phyloP scores from a whole-genome alignment of 345 rosid species.

The Murraya paniculata region DNA sequence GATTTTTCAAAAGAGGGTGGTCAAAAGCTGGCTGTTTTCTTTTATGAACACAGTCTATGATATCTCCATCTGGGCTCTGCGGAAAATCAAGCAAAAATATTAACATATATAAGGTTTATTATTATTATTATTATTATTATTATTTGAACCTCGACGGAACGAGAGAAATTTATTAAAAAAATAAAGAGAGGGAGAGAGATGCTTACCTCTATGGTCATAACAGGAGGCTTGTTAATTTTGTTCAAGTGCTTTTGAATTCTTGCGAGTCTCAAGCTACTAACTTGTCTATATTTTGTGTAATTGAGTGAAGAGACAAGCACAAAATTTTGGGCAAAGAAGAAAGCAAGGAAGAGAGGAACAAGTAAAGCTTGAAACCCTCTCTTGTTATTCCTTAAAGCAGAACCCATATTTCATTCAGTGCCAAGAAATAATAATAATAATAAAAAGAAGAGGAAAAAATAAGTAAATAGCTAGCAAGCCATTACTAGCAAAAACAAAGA shows the following conservation, averaged over 20 bases:
- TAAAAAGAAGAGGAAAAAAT: neutral
- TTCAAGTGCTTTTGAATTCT: constrained; percentile 80
- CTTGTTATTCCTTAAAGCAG: constrained; percentile 11
- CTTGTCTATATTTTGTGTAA: constrained; percentile 52
- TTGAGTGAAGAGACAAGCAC: constrained; percentile 38
- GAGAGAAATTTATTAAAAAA: neutral
- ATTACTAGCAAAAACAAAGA: constrained; percentile 26
- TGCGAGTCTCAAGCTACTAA: constrained; percentile 67
- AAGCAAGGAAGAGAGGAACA: constrained; percentile 23
- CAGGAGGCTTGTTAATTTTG: constrained; percentile 79
- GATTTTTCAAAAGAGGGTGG: constrained; percentile 87
- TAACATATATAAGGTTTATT: neutral
- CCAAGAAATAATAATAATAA: neutral
- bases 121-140: too few species aligned
- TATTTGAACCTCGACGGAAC: neutral
- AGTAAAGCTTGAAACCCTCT: constrained; percentile 17
- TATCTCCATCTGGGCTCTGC: constrained; percentile 88
- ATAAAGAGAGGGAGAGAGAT: neutral
- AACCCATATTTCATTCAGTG: constrained; percentile 49
- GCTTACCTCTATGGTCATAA: constrained; percentile 72
- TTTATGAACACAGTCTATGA: constrained; percentile 83
- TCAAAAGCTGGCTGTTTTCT: constrained; percentile 91
- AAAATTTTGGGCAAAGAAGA: constrained; percentile 20
- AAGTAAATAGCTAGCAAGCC: constrained; percentile 19
- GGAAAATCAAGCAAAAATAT: neutral